Conservation (phyloP, 192 early-diverging fungal species). For the Coemansia sp. region DNA sequence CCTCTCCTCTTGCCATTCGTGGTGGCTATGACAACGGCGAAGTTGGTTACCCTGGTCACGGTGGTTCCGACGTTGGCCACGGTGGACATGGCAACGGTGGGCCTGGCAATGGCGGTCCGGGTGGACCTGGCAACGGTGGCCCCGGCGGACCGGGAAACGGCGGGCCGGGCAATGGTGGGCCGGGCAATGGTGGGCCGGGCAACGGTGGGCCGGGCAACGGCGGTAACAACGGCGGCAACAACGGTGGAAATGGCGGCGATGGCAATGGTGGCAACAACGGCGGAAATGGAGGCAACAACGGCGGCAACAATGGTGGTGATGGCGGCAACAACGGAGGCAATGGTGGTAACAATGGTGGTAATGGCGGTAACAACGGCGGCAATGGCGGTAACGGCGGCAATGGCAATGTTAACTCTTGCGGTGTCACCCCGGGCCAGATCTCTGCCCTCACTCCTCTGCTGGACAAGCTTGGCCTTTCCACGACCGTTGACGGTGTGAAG, state of each 20-base stretch:
- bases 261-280: slow-evolving; percentile 10
- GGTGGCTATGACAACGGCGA: not conserved
- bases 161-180: not conserved
- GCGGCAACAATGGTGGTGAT: slow-evolving; percentile 16
- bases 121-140: slow-evolving; percentile 11
- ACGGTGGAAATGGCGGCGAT: not conserved
- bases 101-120: slow-evolving; percentile 6
- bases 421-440: slow-evolving; percentile 38
- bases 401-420: slow-evolving; percentile 30
- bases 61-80: not conserved
- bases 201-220: slow-evolving; percentile 15
- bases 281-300: slow-evolving; percentile 8
- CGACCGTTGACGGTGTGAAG: slow-evolving; percentile 42
- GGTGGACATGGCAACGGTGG: slow-evolving; percentile 6
- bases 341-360: slow-evolving; percentile 16
- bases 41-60: not conserved
- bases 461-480: slow-evolving; percentile 33
- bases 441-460: slow-evolving; percentile 50
- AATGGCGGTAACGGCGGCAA: slow-evolving; percentile 13
- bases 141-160: slow-evolving; percentile 19
- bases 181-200: not conserved
- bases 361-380: slow-evolving; percentile 4
- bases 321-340: slow-evolving; percentile 35
- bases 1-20: slow-evolving; percentile 10
- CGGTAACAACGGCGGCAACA: slow-evolving; percentile 3